Evolutionary conservation across 495 filamentous ascomycete genomes (phyloP).

Genomic region (Hamigera avellanea): DNA sequence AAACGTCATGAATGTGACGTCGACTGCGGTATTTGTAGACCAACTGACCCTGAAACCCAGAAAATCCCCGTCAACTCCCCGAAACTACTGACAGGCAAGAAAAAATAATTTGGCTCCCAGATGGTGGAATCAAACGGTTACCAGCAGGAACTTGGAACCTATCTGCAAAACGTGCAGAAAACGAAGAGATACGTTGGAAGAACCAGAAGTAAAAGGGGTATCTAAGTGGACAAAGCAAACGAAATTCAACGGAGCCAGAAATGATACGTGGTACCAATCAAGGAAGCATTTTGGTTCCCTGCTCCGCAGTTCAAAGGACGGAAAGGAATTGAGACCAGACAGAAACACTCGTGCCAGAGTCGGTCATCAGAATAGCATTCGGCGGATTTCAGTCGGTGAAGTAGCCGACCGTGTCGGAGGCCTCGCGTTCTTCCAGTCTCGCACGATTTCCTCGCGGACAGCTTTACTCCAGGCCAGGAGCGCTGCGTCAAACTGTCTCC

Average conservation of each 20-base stretch:
- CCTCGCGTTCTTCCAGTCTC: conserved; percentile 40
- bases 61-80: too few relatives aligned
- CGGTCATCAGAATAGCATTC: background rate
- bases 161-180: too few relatives aligned
- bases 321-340: background rate
- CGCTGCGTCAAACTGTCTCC: conserved; percentile 70
- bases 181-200: background rate
- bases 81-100: too few relatives aligned
- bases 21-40: too few relatives aligned
- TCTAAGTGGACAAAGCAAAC: conserved; percentile 10
- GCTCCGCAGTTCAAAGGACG: too few relatives aligned
- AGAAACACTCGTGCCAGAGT: too few relatives aligned
- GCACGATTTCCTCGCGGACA: conserved; percentile 64
- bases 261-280: conserved; percentile 12
- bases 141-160: too few relatives aligned
- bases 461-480: conserved; percentile 66
- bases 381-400: background rate
- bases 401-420: conserved; percentile 16
- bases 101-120: too few relatives aligned
- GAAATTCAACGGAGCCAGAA: conserved; percentile 7
- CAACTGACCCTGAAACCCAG: too few relatives aligned
- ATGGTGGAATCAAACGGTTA: too few relatives aligned
- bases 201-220: conserved; percentile 9
- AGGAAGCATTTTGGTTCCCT: too few relatives aligned
- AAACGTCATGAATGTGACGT: too few relatives aligned